Evolutionary conservation across 257 asterid species (phyloP).

Genomic region (Hygrophila difformis): DNA sequence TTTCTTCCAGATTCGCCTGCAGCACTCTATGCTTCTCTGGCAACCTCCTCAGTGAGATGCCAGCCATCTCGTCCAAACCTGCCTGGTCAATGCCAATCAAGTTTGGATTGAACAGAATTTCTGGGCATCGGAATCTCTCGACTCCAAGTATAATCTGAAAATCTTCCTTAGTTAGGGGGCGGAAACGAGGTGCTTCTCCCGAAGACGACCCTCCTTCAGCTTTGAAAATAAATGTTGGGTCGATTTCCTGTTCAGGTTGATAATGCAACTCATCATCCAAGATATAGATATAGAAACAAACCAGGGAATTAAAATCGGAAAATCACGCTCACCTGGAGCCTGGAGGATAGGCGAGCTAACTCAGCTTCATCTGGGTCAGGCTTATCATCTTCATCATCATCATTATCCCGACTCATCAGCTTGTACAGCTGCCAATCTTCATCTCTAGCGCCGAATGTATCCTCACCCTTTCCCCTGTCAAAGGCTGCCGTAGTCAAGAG

Average conservation of each 20-base stretch:
- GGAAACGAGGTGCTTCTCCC: slow-evolving; percentile 60
- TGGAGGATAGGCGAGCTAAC: slow-evolving; percentile 71
- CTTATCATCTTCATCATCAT: slow-evolving; percentile 79
- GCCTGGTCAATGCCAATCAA: slow-evolving; percentile 83
- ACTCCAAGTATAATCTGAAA: slow-evolving; percentile 77
- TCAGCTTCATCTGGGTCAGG: slow-evolving; percentile 78
- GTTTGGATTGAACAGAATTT: slow-evolving; percentile 70
- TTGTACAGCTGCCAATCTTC: slow-evolving; percentile 99
- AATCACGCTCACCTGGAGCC: slow-evolving; percentile 56
- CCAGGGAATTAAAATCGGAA: background rate
- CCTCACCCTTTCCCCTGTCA: slow-evolving; percentile 98
- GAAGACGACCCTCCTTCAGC: slow-evolving; percentile 54
- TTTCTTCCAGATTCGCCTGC: too few relatives aligned
- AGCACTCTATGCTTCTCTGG: slow-evolving; percentile 25
- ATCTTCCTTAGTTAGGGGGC: slow-evolving; percentile 84
- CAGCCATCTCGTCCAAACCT: slow-evolving; percentile 89
- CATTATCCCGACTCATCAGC: slow-evolving; percentile 87
- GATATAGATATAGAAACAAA: too few relatives aligned
- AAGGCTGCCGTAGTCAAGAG: slow-evolving; percentile 97
- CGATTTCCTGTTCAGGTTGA: slow-evolving; percentile 54
- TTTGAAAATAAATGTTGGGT: slow-evolving; percentile 65
- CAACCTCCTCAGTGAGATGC: slow-evolving; percentile 60
- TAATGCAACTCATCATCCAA: too few relatives aligned
- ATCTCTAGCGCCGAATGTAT: slow-evolving; percentile 83
- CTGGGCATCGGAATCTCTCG: slow-evolving; percentile 94